These are phyloP conservation scores for Moniliella sp. DNA, from an alignment of 1,284 basidiomycete species.

Conservation along the genomic window DNA sequence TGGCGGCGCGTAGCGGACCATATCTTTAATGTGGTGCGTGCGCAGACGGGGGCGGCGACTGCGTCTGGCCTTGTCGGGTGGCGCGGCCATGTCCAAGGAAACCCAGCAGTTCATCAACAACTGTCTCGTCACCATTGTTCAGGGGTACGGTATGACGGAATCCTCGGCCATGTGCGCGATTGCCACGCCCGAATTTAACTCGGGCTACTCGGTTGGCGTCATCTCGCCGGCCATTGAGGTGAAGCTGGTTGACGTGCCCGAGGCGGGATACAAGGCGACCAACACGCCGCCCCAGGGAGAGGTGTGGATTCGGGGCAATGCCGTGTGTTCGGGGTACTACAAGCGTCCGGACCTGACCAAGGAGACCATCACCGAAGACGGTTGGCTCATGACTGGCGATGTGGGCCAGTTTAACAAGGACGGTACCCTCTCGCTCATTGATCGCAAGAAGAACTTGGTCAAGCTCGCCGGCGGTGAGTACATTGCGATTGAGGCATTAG, in stretches of 20 bases:
- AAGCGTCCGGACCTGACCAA: slow-evolving; percentile 72
- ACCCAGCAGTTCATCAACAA: slow-evolving; percentile 73
- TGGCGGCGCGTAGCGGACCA: slow-evolving; percentile 53
- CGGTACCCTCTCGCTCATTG: slow-evolving; percentile 59
- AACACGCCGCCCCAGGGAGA: slow-evolving; percentile 54
- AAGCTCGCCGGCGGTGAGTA: slow-evolving; percentile 72
- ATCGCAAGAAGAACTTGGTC: slow-evolving; percentile 62
- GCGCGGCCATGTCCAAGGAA: slow-evolving; percentile 59
- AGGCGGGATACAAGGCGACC: slow-evolving; percentile 52
- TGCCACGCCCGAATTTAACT: slow-evolving; percentile 56
- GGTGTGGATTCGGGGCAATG: slow-evolving; percentile 59
- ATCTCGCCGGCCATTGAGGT: slow-evolving; percentile 66
- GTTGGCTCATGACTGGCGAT: slow-evolving; percentile 32
- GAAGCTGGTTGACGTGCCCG: slow-evolving; percentile 59
- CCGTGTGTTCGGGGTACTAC: slow-evolving; percentile 43
- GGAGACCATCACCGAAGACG: slow-evolving; percentile 46
- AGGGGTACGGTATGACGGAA: slow-evolving; percentile 84
- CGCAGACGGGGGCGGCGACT: slow-evolving; percentile 66
- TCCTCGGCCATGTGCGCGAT: slow-evolving; percentile 66
- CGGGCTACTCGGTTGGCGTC: slow-evolving; percentile 54
- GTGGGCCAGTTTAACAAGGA: slow-evolving; percentile 53
- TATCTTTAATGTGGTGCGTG: slow-evolving; percentile 50
- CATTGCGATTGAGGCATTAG: slow-evolving; percentile 74
- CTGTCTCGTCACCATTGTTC: slow-evolving; percentile 58
- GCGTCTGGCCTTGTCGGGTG: slow-evolving; percentile 54